These are phyloP conservation scores for Leccinum arenicola DNA, from an alignment of 768 basidiomycete genomes.

Conservation along the genomic window DNA sequence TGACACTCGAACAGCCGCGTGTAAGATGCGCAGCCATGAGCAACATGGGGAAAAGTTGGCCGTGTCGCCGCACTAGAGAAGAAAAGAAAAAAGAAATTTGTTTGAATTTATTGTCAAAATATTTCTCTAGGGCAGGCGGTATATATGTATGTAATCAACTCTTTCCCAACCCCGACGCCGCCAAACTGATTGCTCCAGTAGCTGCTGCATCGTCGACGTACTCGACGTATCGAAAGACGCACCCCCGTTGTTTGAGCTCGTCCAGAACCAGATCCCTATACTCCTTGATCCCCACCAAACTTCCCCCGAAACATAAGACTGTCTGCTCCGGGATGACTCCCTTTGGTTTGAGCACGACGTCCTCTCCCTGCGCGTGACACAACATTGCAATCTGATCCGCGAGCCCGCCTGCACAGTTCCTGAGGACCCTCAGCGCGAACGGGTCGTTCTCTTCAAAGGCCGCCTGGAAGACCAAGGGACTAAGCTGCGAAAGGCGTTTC, in stretches of 20 bases:
- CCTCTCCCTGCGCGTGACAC: conserved; percentile 37
- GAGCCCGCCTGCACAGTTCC: conserved; percentile 48
- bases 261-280: conserved; percentile 59
- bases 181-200: conserved; percentile 60
- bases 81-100: background rate
- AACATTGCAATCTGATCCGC: conserved; percentile 58
- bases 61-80: conserved; percentile 79
- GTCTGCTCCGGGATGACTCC: conserved; percentile 51
- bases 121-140: conserved; percentile 20
- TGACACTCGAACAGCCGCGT: conserved; percentile 90
- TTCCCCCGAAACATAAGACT: conserved; percentile 79
- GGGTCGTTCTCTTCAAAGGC: conserved; percentile 69
- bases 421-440: conserved; percentile 60
- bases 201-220: conserved; percentile 69
- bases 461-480: conserved; percentile 74
- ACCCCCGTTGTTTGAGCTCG: conserved; percentile 53
- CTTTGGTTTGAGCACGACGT: conserved; percentile 27
- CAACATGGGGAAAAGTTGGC: conserved; percentile 83
- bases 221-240: conserved; percentile 62
- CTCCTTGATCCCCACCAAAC: conserved; percentile 57
- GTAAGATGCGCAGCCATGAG: conserved; percentile 64
- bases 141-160: background rate
- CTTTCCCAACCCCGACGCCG: conserved; percentile 15
- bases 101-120: conserved; percentile 8
- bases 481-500: conserved; percentile 70